Evolutionary conservation across 352 stramenopile genomes (phyloP).

Genomic region (Thalassiosira gravida): DNA sequence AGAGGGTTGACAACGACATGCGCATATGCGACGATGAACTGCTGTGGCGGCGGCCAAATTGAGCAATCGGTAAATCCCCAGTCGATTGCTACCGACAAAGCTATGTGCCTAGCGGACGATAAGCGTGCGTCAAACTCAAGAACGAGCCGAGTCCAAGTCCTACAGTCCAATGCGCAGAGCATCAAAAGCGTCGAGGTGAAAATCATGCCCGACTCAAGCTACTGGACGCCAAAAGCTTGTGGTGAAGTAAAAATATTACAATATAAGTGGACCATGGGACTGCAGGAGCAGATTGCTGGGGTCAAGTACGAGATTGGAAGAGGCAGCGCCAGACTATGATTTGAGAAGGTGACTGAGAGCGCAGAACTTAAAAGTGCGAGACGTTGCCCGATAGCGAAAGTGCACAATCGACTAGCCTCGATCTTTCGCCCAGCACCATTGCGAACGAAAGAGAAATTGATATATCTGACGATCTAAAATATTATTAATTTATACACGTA

Average conservation of each 20-base stretch:
- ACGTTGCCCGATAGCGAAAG: constrained; percentile 89
- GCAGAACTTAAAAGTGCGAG: no score
- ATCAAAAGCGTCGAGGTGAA: constrained; percentile 35
- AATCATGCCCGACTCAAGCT: constrained; percentile 41
- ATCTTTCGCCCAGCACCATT: no score
- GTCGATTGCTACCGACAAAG: constrained; percentile 94
- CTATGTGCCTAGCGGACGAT: constrained; percentile 96
- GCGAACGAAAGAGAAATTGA: no score
- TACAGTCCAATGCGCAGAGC: constrained; percentile 72
- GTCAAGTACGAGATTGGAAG: constrained; percentile 93
- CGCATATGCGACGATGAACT: constrained; percentile 92
- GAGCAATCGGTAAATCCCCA: constrained; percentile 91
- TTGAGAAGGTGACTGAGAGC: constrained; percentile 93
- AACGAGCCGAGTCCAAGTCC: constrained; percentile 94
- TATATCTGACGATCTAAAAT: no score
- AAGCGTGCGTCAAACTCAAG: constrained; percentile 86
- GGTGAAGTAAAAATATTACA: constrained; percentile 79
- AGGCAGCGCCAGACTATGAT: constrained; percentile 93
- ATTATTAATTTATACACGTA: no score
- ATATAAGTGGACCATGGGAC: constrained; percentile 88
- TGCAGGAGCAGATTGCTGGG: constrained; percentile 91
- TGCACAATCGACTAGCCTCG: neutral
- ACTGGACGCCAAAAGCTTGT: constrained; percentile 80
- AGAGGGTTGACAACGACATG: constrained; percentile 96
- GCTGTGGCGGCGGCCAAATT: constrained; percentile 93